Percentiles rank a stretch among this genome's conserved stretches.
Evolutionary conservation across 495 filamentous ascomycete genomes (phyloP).

Genomic region (Lasiosphaeris hirsuta): DNA sequence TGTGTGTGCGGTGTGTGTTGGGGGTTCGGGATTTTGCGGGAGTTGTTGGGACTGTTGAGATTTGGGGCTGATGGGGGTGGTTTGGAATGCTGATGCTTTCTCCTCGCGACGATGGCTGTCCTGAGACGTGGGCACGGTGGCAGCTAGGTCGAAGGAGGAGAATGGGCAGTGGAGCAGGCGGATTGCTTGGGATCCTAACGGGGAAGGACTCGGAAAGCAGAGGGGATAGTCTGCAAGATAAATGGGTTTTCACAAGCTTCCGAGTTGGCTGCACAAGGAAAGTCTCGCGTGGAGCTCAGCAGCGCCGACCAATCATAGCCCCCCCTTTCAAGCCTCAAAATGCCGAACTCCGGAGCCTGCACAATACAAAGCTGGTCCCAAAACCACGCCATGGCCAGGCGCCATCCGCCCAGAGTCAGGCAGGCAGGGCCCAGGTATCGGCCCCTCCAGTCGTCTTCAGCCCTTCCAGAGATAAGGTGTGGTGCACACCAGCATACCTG

Average conservation of each 20-base stretch:
- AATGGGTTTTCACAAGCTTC: constrained; percentile 22
- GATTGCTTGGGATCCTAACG: background rate
- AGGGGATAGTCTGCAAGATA: constrained; percentile 6
- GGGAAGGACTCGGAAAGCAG: background rate
- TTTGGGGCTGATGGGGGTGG: background rate
- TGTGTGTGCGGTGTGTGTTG: constrained; percentile 15
- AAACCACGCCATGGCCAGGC: constrained; percentile 18
- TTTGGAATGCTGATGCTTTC: constrained; percentile 11
- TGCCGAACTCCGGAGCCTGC: constrained; percentile 11
- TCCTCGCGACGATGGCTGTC: constrained; percentile 32
- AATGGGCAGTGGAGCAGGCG: constrained; percentile 10
- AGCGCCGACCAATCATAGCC: constrained; percentile 9
- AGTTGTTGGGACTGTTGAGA: background rate
- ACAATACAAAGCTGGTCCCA: constrained; percentile 6
- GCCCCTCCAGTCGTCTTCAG: too few species aligned
- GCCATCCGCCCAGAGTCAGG: too few species aligned
- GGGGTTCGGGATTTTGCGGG: background rate
- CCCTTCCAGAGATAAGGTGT: too few species aligned
- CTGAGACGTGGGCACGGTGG: constrained; percentile 7
- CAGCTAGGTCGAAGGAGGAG: constrained; percentile 30
- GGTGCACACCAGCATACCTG: too few species aligned
- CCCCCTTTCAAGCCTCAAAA: background rate
- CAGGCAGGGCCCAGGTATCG: too few species aligned
- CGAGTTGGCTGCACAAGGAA: constrained; percentile 8
- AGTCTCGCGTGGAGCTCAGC: constrained; percentile 1